Evolutionary conservation across 176 grass and related monocot genomes (phyloP).

Genomic region (Aegilops sharonensis): DNA sequence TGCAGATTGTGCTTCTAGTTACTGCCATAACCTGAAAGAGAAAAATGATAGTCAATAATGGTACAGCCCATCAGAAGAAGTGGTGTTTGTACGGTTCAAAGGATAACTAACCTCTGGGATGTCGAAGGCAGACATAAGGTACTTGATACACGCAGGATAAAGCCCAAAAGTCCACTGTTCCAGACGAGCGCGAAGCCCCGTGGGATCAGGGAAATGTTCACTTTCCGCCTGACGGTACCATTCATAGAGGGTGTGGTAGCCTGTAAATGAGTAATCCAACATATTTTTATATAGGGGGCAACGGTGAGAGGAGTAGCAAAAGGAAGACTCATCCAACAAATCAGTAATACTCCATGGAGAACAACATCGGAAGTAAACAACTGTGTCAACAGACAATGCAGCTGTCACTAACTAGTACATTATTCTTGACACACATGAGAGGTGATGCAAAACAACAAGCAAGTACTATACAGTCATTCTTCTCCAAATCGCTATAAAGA

Average conservation of each 20-base stretch:
- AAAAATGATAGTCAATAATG: background rate
- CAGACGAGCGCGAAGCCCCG: conserved; percentile 67
- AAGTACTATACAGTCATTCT: background rate
- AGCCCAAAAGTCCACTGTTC: conserved; percentile 93
- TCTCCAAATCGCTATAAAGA: background rate
- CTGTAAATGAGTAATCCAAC: conserved; percentile 34
- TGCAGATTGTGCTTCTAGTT: conserved; percentile 83
- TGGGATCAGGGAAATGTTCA: conserved; percentile 92
- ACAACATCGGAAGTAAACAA: background rate
- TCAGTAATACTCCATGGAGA: background rate
- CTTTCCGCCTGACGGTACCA: conserved; percentile 95
- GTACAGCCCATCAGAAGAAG: background rate
- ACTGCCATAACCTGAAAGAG: conserved; percentile 87
- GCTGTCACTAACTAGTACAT: background rate
- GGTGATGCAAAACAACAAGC: background rate
- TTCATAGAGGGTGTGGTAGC: conserved; percentile 94
- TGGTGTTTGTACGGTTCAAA: background rate
- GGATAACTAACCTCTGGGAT: conserved; percentile 69
- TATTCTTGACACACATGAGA: background rate
- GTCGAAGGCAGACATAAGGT: conserved; percentile 98
- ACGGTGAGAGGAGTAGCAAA: background rate
- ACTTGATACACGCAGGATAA: conserved; percentile 98
- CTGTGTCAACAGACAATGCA: background rate
- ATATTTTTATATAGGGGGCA: conserved; percentile 5
- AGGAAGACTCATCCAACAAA: background rate